Evolutionary conservation across 2,329 filamentous ascomycete species (phyloP).

Genomic region (Xylariales sp.): DNA sequence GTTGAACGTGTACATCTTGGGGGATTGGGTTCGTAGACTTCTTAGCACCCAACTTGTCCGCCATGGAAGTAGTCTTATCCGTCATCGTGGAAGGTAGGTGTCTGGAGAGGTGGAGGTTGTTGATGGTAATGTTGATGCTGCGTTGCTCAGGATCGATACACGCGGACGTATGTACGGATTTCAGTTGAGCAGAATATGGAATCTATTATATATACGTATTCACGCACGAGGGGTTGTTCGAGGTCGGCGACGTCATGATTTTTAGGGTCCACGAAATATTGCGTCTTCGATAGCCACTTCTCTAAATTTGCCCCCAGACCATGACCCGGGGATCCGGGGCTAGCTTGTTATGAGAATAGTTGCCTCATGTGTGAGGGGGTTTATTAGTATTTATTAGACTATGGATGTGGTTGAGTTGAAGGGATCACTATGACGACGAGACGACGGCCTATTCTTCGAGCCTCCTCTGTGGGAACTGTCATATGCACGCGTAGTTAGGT

Average conservation of each 20-base stretch:
- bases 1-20: slow-evolving; percentile 1
- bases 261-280: slow-evolving; percentile 10
- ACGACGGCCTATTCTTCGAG: neutral
- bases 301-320: neutral
- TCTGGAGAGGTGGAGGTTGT: neutral
- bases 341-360: neutral
- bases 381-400: neutral
- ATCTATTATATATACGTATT: slow-evolving; percentile 7
- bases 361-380: neutral
- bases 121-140: neutral
- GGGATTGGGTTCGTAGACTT: slow-evolving; percentile 27
- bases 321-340: neutral
- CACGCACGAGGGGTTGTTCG: neutral
- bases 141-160: neutral
- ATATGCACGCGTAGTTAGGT: too few relatives aligned
- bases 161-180: too few relatives aligned
- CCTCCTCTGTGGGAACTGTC: too few relatives aligned
- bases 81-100: slow-evolving; percentile 19
- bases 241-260: slow-evolving; percentile 30
- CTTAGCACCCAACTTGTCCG: slow-evolving; percentile 27
- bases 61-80: slow-evolving; percentile 29
- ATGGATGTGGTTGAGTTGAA: neutral
- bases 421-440: slow-evolving; percentile 7
- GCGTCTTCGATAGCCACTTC: slow-evolving; percentile 26
- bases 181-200: too few relatives aligned